A percentile compares a stretch with the other conserved stretches of the same genome.
phyloP scores from a whole-genome alignment of 1,139 yeast genomes.

The Kurtzmaniella quercitrusa region DNA sequence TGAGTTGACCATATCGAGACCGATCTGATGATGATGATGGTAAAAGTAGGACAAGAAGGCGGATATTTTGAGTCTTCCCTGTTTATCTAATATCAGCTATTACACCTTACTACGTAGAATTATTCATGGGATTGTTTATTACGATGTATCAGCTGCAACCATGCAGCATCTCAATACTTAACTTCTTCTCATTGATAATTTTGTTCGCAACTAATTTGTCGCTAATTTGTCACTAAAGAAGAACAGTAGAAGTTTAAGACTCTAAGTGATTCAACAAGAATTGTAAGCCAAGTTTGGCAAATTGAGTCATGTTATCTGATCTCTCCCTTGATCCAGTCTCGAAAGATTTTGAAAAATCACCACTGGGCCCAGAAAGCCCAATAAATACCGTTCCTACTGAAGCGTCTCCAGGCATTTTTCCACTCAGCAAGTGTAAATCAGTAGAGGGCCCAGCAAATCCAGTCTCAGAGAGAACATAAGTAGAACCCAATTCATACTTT shows the following conservation, averaged over 20 bases:
- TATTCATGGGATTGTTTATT: too few species aligned
- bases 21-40: too few species aligned
- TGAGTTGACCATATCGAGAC: too few species aligned
- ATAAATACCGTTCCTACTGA: slow-evolving; percentile 64
- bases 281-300: slow-evolving; percentile 64
- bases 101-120: too few species aligned
- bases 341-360: slow-evolving; percentile 48
- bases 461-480: slow-evolving; percentile 77
- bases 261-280: slow-evolving; percentile 47
- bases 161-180: neutral
- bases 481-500: slow-evolving; percentile 75
- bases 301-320: slow-evolving; percentile 65
- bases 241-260: too few species aligned
- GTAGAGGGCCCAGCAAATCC: slow-evolving; percentile 83
- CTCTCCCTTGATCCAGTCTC: slow-evolving; percentile 49
- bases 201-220: too few species aligned
- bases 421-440: slow-evolving; percentile 28
- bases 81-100: too few species aligned
- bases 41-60: too few species aligned
- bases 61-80: too few species aligned
- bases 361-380: slow-evolving; percentile 66
- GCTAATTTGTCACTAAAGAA: too few species aligned
- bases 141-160: too few species aligned
- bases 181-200: neutral
- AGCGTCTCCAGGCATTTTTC: slow-evolving; percentile 6